Evolutionary conservation across 495 filamentous ascomycete species (phyloP), one percentile per base, ranked within the genome.

Genomic region (Alectoria sarmentosa): DNA sequence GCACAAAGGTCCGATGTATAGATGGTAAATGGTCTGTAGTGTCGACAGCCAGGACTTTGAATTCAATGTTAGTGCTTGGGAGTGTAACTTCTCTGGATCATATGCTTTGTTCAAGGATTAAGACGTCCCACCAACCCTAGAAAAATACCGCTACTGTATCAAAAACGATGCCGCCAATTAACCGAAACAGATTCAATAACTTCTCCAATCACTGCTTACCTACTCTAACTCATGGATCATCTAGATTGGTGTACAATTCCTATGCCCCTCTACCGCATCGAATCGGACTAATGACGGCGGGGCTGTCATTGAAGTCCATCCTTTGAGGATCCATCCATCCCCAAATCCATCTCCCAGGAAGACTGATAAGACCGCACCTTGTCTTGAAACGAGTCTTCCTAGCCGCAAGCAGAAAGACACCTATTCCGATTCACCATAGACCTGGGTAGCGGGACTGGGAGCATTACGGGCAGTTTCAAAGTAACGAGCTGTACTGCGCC

Each of bases 241-340:
- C 44, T 64, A 48, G 19, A 36, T 34, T 58, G 39, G 44, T 36
- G 38, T 44, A 26, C 32, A 64, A 28, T 28, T 58, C 34, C 52
- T 37, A 48, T 37, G 23, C 36, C 15, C 21, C 48, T 58, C 38
- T 63, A 39, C 26, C 39, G 14, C 34, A 37, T 26, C 30, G 30
- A 26, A 64, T 36, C 30, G n/a, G 39, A 48, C 26, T 38, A n/a
- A 58, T 46, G 62, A 64, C 62, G 54, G 62, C 54, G 54, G 62
- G 62, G 46, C 62, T 64, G 62, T 64, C 52, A 42, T 64, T 64
- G 26, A 64, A 48, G 32, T 38, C 49, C 28, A 57, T 26, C 61
- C 39, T 37, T n/a, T 42, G 17, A 46, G 61, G 30, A 46, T 26
- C 39, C 56, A n/a, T 32, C 30, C 30, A 41, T 28, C 23, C 39